Conservation (phyloP, 495 filamentous ascomycete species). For the Cercophora scortea region DNA sequence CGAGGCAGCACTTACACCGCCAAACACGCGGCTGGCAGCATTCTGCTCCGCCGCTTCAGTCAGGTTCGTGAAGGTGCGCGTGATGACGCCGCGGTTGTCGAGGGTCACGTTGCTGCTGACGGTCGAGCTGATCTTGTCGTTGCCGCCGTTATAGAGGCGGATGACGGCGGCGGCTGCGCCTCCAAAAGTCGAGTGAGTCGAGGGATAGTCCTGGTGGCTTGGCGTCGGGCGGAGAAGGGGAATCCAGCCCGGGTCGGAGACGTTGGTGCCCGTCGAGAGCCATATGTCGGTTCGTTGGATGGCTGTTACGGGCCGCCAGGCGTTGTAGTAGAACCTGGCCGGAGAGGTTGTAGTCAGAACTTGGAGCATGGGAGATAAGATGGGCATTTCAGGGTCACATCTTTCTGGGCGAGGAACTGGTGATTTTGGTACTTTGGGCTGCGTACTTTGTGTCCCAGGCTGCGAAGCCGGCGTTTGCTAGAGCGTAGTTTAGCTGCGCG, state of each 20-base stretch:
- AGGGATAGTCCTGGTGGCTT: slow-evolving; percentile 26
- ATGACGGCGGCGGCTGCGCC: slow-evolving; percentile 21
- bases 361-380: neutral
- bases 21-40: slow-evolving; percentile 20
- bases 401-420: too few species aligned
- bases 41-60: slow-evolving; percentile 20
- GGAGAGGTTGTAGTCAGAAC: neutral
- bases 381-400: too few species aligned
- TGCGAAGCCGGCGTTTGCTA: slow-evolving; percentile 28
- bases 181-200: slow-evolving; percentile 29
- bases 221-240: slow-evolving; percentile 28
- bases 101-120: slow-evolving; percentile 25
- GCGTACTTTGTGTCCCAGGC: slow-evolving; percentile 21
- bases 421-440: neutral
- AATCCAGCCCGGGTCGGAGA: slow-evolving; percentile 19
- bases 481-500: slow-evolving; percentile 30
- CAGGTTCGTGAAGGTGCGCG: slow-evolving; percentile 17
- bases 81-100: slow-evolving; percentile 21
- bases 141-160: slow-evolving; percentile 15
- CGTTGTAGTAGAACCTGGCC: slow-evolving; percentile 14
- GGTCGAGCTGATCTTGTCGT: slow-evolving; percentile 11
- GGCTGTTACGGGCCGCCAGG: slow-evolving; percentile 28
- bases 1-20: slow-evolving; percentile 21
- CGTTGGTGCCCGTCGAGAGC: slow-evolving; percentile 11
- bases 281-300: slow-evolving; percentile 18